Evolutionary conservation across 148 eudicot species (phyloP).

Genomic region (Rhododendron mucronatum): DNA sequence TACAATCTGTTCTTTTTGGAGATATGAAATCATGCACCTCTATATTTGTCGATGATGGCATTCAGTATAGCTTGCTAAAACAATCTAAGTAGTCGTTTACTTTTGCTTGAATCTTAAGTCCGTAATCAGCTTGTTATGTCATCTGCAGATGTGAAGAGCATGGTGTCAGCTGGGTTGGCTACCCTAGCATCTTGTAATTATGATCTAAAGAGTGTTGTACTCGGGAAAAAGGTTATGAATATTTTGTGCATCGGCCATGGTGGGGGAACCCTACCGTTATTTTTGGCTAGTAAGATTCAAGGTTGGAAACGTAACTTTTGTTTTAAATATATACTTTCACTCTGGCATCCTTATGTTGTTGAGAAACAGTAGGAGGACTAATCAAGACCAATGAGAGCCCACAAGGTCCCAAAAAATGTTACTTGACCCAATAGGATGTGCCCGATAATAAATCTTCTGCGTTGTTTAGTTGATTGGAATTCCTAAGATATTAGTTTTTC

Average conservation of each 20-base stretch:
- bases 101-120: background rate
- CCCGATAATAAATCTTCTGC: background rate
- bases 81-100: background rate
- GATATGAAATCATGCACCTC: background rate
- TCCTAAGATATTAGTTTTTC: background rate
- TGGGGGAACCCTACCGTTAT: constrained; percentile 90
- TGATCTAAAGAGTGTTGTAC: constrained; percentile 54
- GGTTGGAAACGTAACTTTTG: constrained; percentile 32
- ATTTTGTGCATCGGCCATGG: constrained; percentile 92
- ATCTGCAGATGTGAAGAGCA: constrained; percentile 75
- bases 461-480: background rate
- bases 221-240: constrained; percentile 53
- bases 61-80: background rate
- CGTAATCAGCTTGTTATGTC: background rate
- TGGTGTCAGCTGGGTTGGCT: constrained; percentile 79
- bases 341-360: background rate
- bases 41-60: background rate
- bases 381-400: background rate
- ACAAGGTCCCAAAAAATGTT: background rate
- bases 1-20: background rate
- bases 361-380: constrained; percentile 1
- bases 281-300: constrained; percentile 65
- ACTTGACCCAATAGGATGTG: background rate
- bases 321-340: background rate
- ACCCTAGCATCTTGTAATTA: constrained; percentile 51